Base-by-base conservation (phyloP, 768 basidiomycete species). In the Lentinula sp. region DNA sequence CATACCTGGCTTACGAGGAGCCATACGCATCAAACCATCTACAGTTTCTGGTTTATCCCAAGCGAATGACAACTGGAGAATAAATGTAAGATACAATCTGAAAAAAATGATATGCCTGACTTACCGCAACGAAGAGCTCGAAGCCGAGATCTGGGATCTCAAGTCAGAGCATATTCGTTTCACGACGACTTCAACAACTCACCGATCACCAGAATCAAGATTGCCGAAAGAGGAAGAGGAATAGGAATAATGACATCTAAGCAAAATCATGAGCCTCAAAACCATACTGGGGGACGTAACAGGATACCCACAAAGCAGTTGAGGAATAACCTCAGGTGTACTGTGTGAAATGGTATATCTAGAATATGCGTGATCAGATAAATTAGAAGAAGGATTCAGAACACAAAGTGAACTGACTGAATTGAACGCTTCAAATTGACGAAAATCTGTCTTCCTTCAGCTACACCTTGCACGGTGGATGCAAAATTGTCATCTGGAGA, bases 181-280 rank as follows among this genome's bases (percentile, higher is more conserved):
- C 16, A 32, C 18, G 35, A 21, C 23, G 23, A 3, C 61, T 34
- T 53, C 49, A 15, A 51, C 1, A 5, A 70, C 78, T 56, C 58
- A 86, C 86, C 86, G 60, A 87, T 88, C 28, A 87, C 86, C 48
- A 88, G 74, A 67, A 88, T 87, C 39, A 87, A 77, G 61, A 88
- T 87, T 9, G 87, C 87, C 3, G 86, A 82, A 11, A 88, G 65
- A 1, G 87, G 86, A 15, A 86, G 75, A 7, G 87, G 87, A 18
- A 88, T 75, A 1, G 87, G 87, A 2, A 88, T 78, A 40, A 87
- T 84, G 59, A 87, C 86, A 70, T 87, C 85, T 86, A 59, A 16
- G 63, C 40, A 57, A 32, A 53, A 37, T 39, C 37, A 34, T 6
- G 53, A 40, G 57, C 15, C 23, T 28, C 23, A 23, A 32, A 16